Evolutionary conservation across 495 filamentous ascomycete genomes (phyloP).

Genomic region (Penicillium paradoxum): DNA sequence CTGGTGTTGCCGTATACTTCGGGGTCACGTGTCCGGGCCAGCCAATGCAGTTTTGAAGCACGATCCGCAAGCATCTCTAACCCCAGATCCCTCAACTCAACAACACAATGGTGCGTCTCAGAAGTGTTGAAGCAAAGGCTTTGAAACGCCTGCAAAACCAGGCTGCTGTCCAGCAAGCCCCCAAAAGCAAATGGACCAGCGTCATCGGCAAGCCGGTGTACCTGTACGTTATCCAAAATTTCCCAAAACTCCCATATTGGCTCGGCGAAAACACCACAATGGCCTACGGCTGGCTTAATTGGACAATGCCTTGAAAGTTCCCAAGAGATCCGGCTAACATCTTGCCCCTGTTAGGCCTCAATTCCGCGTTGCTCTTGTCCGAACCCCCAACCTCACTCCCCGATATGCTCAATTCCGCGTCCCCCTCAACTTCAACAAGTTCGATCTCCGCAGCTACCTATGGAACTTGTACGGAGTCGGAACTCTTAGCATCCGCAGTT

Average conservation of each 20-base stretch:
- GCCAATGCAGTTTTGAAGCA: slow-evolving; percentile 4
- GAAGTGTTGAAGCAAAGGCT: slow-evolving; percentile 18
- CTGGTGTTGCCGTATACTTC: not conserved
- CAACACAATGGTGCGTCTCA: slow-evolving; percentile 33
- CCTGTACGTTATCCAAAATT: slow-evolving; percentile 49
- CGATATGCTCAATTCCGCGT: slow-evolving; percentile 80
- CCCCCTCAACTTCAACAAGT: slow-evolving; percentile 83
- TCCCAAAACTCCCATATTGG: slow-evolving; percentile 1
- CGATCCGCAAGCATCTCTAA: slow-evolving; percentile 1
- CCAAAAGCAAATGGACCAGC: slow-evolving; percentile 19
- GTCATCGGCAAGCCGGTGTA: slow-evolving; percentile 54
- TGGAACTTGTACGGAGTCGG: slow-evolving; percentile 66
- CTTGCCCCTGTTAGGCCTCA: slow-evolving; percentile 55
- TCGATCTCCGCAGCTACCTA: slow-evolving; percentile 88
- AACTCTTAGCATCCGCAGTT: slow-evolving; percentile 67
- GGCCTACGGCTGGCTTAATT: not conserved
- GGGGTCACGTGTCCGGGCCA: not conserved
- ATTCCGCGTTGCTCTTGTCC: slow-evolving; percentile 70
- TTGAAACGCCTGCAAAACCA: slow-evolving; percentile 19
- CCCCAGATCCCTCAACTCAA: slow-evolving; percentile 7
- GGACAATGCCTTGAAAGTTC: not conserved
- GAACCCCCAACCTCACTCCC: slow-evolving; percentile 63
- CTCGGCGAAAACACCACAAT: not conserved
- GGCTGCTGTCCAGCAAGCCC: slow-evolving; percentile 9
- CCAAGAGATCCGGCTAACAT: not conserved